These are phyloP conservation scores for Salix purpurea DNA, from an alignment of 345 rosid genomes.

Conservation along the genomic window DNA sequence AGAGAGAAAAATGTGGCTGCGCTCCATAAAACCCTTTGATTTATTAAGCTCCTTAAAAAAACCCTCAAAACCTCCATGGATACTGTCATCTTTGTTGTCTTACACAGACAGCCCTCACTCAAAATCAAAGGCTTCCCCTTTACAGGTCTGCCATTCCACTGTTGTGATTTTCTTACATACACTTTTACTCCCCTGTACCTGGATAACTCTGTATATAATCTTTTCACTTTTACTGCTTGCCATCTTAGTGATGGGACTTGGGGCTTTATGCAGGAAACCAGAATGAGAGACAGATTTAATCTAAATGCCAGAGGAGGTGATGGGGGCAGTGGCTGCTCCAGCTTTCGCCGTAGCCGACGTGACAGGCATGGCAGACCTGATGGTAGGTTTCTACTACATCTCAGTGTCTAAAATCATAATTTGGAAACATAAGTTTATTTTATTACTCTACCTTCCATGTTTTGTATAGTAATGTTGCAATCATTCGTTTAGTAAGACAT, in stretches of 20 bases:
- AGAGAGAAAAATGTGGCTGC: slow-evolving; percentile 40
- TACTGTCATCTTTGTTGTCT: slow-evolving; percentile 25
- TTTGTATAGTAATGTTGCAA: neutral
- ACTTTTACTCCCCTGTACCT: neutral
- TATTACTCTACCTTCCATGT: neutral
- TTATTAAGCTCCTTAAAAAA: slow-evolving; percentile 21
- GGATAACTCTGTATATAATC: neutral
- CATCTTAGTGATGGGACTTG: neutral
- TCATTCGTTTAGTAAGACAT: neutral
- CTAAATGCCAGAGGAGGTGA: slow-evolving; percentile 57
- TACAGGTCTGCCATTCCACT: slow-evolving; percentile 38
- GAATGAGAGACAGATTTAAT: slow-evolving; percentile 55
- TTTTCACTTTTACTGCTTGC: neutral
- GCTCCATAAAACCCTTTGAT: slow-evolving; percentile 20
- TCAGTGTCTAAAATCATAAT: neutral
- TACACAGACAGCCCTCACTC: slow-evolving; percentile 34
- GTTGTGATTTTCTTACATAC: neutral
- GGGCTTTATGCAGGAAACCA: slow-evolving; percentile 45
- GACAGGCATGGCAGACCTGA: slow-evolving; percentile 53
- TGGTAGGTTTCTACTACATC: slow-evolving; percentile 27
- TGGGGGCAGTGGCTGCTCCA: slow-evolving; percentile 61
- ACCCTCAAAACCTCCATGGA: slow-evolving; percentile 36
- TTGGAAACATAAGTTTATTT: neutral
- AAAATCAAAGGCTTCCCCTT: slow-evolving; percentile 52
- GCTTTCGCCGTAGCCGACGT: slow-evolving; percentile 47